Base-by-base conservation (phyloP, 306 rosid species). In the Potentilla sterilis region DNA sequence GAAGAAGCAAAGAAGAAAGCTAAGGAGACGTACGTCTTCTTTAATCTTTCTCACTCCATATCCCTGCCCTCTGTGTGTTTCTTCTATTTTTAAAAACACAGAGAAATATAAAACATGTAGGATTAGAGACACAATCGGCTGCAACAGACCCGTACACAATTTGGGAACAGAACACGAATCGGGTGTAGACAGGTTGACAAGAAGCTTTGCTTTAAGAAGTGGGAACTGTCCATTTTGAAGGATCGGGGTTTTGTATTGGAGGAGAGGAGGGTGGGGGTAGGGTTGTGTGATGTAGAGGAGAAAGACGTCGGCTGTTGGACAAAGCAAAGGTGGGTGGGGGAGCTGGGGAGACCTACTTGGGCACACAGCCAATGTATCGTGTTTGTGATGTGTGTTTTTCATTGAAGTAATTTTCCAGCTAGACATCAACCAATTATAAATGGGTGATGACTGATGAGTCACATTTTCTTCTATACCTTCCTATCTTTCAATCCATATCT, bases 1-100 rank as follows among this genome's bases (percentile, higher is more conserved):
- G 75, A 73, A 76, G 78, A 66, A 82, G 82, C 72, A 78, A 72
- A 81, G 88, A 86, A 83, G 66, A 76, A 78, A 76, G 84, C 58
- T 41, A 81, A 81, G 80, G 70, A 83, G 81, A 81, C 84, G 87
- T 78, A 78, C 72, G 21, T 32, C 38, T 42, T 76, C 22, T 10
- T 70, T 48, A 40, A 10, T 4, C 16, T 48, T 68, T 70, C 67
- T 16, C 81, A 67, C 71, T 67, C 52, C 18, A 41, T 19, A 10
- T 67, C 71, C 18, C 19, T 37, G 28, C 69, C 47, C 19, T 48
- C 76, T 77, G 85, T 76, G 73, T 87, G 78, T 34, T 6, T 62
- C 43, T 62, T 62, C 67, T 62, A 37, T 16, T 37, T 64, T 64
- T 35, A 35, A 44, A 0, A 62, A 62, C 18, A 61, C 37, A 13